phyloP scores from a whole-genome alignment of 1,284 basidiomycete genomes.

The Cryptococcus sp. region DNA sequence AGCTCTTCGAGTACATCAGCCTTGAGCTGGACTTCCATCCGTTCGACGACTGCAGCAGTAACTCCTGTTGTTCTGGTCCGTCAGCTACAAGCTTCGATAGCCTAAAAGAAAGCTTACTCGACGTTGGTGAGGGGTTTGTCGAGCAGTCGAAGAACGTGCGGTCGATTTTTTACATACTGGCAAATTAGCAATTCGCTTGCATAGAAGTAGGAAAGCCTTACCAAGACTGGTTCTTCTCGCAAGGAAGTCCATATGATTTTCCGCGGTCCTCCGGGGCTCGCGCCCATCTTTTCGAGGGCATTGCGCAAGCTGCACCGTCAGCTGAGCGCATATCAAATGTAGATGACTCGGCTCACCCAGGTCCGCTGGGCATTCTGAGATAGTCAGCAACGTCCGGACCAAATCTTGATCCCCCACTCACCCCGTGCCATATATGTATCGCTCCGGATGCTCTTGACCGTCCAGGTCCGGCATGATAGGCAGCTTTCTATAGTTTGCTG shows the following conservation, averaged over 20 bases:
- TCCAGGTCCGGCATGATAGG: slow-evolving; percentile 56
- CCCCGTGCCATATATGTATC: slow-evolving; percentile 85
- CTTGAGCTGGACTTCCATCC: slow-evolving; percentile 88
- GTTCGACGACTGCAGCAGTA: slow-evolving; percentile 83
- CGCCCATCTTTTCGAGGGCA: slow-evolving; percentile 75
- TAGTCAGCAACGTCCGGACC: slow-evolving; percentile 5
- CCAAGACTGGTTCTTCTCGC: slow-evolving; percentile 89
- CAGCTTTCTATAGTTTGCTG: slow-evolving; percentile 82
- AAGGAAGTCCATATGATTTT: slow-evolving; percentile 84
- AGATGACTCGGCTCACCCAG: slow-evolving; percentile 18
- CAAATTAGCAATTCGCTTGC: slow-evolving; percentile 1
- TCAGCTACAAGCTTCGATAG: slow-evolving; percentile 15
- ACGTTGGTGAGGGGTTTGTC: slow-evolving; percentile 87
- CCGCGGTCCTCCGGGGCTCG: slow-evolving; percentile 64
- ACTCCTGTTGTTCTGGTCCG: slow-evolving; percentile 80
- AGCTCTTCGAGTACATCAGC: slow-evolving; percentile 82
- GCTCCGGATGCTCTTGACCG: slow-evolving; percentile 37
- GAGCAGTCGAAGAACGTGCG: slow-evolving; percentile 87
- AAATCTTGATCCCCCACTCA: slow-evolving; percentile 39
- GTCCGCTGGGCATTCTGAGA: slow-evolving; percentile 24
- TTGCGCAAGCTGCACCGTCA: slow-evolving; percentile 59
- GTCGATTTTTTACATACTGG: slow-evolving; percentile 52
- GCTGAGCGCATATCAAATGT: background rate
- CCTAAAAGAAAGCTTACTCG: slow-evolving; percentile 55
- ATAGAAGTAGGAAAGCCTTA: slow-evolving; percentile 9